phyloP scores from a whole-genome alignment of 1,284 basidiomycete genomes.

The Tilletia indica region DNA sequence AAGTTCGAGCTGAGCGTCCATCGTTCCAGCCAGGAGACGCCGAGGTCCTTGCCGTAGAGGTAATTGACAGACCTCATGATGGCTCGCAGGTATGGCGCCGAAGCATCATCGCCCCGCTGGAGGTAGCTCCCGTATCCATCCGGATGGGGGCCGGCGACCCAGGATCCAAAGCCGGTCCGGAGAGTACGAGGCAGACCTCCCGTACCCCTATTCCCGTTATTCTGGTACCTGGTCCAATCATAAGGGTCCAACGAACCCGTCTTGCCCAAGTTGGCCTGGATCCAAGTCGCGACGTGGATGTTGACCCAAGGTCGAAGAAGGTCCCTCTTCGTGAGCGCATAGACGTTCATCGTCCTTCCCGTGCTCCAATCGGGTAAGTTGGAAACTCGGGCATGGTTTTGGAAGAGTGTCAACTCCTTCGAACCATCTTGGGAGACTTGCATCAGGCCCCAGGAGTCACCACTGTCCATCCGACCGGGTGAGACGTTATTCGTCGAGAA shows the following conservation, averaged over 20 bases:
- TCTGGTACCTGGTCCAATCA: slow-evolving; percentile 8
- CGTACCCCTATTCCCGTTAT: too few relatives aligned
- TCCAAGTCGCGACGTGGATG: slow-evolving; percentile 19
- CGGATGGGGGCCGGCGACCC: slow-evolving; percentile 16
- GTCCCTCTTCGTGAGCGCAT: background rate
- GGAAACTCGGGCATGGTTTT: background rate
- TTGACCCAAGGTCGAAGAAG: slow-evolving; percentile 16
- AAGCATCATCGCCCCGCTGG: slow-evolving; percentile 4
- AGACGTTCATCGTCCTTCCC: background rate
- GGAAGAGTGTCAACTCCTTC: slow-evolving; percentile 18
- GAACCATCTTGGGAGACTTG: slow-evolving; percentile 14
- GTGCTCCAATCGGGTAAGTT: slow-evolving; percentile 12
- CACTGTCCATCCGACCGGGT: slow-evolving; percentile 16
- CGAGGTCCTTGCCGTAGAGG: background rate
- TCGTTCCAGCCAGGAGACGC: background rate
- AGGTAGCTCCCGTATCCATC: slow-evolving; percentile 15
- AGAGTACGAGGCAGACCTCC: background rate
- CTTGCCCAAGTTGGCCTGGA: slow-evolving; percentile 18
- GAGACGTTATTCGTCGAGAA: slow-evolving; percentile 7
- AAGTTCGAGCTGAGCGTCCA: background rate
- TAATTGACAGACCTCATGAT: background rate
- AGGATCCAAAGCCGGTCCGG: slow-evolving; percentile 4
- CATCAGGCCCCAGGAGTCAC: slow-evolving; percentile 7
- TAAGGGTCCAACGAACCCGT: slow-evolving; percentile 16
- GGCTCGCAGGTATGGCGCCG: slow-evolving; percentile 9